phyloP scores from a whole-genome alignment of 225 moss, liverwort and hornwort species.

The Sphagnum tenellum region DNA sequence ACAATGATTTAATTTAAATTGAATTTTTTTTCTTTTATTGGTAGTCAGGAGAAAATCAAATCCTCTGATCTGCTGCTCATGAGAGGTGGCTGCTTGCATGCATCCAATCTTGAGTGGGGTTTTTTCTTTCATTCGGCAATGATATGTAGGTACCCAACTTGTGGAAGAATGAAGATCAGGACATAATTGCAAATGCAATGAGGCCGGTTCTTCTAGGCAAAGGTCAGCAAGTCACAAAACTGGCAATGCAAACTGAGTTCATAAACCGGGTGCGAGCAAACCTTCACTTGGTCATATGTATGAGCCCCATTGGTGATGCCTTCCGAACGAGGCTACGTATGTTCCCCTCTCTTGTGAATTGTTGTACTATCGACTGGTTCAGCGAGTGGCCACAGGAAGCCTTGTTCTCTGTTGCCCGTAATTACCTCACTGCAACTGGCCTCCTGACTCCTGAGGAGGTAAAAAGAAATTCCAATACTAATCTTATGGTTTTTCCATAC shows the following conservation, averaged over 20 bases:
- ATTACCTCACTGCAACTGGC: slow-evolving; percentile 49
- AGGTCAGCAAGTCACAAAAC: slow-evolving; percentile 60
- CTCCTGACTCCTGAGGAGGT: slow-evolving; percentile 46
- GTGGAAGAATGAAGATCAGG: slow-evolving; percentile 82
- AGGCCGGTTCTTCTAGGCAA: slow-evolving; percentile 39
- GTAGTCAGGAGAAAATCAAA: no score
- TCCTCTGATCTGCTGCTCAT: no score
- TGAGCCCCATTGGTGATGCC: slow-evolving; percentile 89
- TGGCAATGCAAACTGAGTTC: slow-evolving; percentile 62
- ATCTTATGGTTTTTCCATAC: no score
- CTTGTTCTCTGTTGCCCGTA: slow-evolving; percentile 58
- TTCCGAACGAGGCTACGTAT: slow-evolving; percentile 75
- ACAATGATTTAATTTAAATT: no score
- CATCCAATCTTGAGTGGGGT: no score
- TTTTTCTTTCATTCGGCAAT: neutral
- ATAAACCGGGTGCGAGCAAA: slow-evolving; percentile 71
- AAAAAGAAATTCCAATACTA: neutral
- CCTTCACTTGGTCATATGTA: slow-evolving; percentile 65
- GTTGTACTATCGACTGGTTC: slow-evolving; percentile 94
- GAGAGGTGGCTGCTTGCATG: no score
- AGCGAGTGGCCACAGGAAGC: slow-evolving; percentile 97
- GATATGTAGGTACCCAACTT: slow-evolving; percentile 61
- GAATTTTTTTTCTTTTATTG: no score
- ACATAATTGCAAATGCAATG: slow-evolving; percentile 73
- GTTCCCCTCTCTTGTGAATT: slow-evolving; percentile 94